Evolutionary conservation across 2,329 filamentous ascomycete genomes (phyloP).

Genomic region (Ustilaginoidea virens): DNA sequence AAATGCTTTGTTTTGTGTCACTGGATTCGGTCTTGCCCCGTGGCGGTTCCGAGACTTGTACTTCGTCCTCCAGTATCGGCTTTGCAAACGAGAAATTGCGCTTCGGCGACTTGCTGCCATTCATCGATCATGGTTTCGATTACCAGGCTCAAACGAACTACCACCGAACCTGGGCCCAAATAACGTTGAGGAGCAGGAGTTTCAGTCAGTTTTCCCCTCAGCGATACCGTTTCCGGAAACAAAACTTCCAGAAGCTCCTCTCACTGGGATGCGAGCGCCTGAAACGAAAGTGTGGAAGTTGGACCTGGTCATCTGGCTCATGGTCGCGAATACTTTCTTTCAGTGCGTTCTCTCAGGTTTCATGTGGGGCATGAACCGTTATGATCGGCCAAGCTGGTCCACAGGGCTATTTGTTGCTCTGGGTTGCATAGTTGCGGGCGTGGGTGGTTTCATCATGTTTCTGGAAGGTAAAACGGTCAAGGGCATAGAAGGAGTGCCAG

Average conservation of each 20-base stretch:
- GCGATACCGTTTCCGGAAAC: conserved; percentile 45
- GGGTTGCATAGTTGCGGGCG: conserved; percentile 52
- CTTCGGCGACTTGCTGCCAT: conserved; percentile 59
- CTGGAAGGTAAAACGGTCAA: conserved; percentile 59
- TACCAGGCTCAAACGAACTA: conserved; percentile 48
- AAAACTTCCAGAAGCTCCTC: conserved; percentile 48
- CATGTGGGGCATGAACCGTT: conserved; percentile 71
- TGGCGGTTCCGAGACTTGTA: conserved; percentile 75
- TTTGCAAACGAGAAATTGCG: conserved; percentile 34
- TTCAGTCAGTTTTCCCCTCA: conserved; percentile 18
- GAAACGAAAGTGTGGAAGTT: conserved; percentile 60
- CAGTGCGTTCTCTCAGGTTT: conserved; percentile 59
- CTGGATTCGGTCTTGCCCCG: conserved; percentile 68
- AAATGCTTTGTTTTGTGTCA: conserved; percentile 75
- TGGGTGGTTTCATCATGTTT: conserved; percentile 56
- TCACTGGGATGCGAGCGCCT: conserved; percentile 56
- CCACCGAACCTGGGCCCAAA: conserved; percentile 35
- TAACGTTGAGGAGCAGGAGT: conserved; percentile 27
- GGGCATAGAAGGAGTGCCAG: conserved; percentile 51
- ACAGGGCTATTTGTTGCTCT: conserved; percentile 67
- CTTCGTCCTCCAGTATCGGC: conserved; percentile 51
- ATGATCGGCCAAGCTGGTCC: conserved; percentile 61
- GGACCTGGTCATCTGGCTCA: conserved; percentile 65
- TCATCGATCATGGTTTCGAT: conserved; percentile 60
- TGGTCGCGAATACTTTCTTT: conserved; percentile 64